Evolutionary conservation across 176 grass and related monocot genomes (phyloP).

Genomic region (Puccinellia tenuiflora): DNA sequence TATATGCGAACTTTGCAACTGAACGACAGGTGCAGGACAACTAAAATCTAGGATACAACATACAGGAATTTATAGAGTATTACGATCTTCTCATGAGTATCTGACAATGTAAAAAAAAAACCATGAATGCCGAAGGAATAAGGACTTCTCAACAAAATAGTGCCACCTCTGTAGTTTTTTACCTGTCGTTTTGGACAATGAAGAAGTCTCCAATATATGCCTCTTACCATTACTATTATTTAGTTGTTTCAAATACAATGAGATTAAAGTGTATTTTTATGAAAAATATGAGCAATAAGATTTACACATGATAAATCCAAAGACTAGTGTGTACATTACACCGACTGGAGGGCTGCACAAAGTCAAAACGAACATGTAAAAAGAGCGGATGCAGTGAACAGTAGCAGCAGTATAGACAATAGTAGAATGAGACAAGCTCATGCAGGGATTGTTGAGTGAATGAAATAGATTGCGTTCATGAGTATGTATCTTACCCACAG

Average conservation of each 20-base stretch:
- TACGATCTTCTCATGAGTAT: neutral
- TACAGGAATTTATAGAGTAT: neutral
- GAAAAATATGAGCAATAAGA: neutral
- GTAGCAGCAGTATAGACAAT: neutral
- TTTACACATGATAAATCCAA: neutral
- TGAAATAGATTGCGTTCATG: neutral
- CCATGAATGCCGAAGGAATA: neutral
- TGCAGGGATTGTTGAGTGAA: neutral
- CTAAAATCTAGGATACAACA: neutral
- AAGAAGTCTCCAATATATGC: neutral
- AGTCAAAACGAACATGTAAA: neutral
- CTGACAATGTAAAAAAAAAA: neutral
- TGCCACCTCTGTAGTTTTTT: neutral
- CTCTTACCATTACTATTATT: too few relatives aligned
- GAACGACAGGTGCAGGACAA: neutral
- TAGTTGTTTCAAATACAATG: neutral
- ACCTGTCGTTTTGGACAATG: neutral
- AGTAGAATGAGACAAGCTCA: neutral
- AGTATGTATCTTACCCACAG: constrained; percentile 60
- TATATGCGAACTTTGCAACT: neutral
- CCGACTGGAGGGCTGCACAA: neutral
- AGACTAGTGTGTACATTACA: neutral
- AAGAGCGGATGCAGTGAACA: too few relatives aligned
- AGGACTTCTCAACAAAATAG: neutral
- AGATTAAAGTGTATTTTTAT: neutral